A percentile compares a stretch with the other conserved stretches of the same genome.
Evolutionary conservation across 2,329 filamentous ascomycete genomes (phyloP).

Genomic region (Setomelanomma holmii): DNA sequence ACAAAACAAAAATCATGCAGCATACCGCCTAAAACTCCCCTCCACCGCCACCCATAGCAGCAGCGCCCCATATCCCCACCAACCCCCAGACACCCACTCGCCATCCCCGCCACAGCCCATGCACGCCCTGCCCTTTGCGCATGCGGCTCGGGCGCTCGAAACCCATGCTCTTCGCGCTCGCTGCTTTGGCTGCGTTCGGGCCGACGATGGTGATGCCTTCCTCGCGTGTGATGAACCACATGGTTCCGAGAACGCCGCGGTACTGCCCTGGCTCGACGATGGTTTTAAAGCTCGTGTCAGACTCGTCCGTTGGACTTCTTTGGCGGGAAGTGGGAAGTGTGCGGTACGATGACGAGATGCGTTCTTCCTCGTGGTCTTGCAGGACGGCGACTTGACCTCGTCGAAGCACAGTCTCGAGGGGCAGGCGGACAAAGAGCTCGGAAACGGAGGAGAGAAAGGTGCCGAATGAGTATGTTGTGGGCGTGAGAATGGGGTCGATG

Average conservation of each 20-base stretch:
- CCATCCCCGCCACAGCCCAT: constrained; percentile 76
- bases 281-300: constrained; percentile 62
- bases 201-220: constrained; percentile 68
- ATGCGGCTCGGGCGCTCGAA: constrained; percentile 50
- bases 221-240: constrained; percentile 84
- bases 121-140: constrained; percentile 70
- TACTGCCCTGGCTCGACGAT: constrained; percentile 84
- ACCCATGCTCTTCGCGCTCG: constrained; percentile 36
- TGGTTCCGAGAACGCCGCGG: constrained; percentile 85
- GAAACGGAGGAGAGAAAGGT: constrained; percentile 81
- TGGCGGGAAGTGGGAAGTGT: constrained; percentile 17
- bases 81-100: constrained; percentile 80
- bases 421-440: constrained; percentile 86
- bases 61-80: constrained; percentile 75
- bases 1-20: neutral
- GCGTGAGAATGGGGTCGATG: constrained; percentile 82
- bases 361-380: constrained; percentile 44
- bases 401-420: constrained; percentile 88
- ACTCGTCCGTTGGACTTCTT: constrained; percentile 27
- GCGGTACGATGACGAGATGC: constrained; percentile 34
- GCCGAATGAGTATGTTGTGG: constrained; percentile 79
- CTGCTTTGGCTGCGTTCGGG: constrained; percentile 25
- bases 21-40: constrained; percentile 40
- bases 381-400: constrained; percentile 80
- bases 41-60: constrained; percentile 58